Conservation (phyloP, 306 rosid genomes). For the Inga laurina region DNA sequence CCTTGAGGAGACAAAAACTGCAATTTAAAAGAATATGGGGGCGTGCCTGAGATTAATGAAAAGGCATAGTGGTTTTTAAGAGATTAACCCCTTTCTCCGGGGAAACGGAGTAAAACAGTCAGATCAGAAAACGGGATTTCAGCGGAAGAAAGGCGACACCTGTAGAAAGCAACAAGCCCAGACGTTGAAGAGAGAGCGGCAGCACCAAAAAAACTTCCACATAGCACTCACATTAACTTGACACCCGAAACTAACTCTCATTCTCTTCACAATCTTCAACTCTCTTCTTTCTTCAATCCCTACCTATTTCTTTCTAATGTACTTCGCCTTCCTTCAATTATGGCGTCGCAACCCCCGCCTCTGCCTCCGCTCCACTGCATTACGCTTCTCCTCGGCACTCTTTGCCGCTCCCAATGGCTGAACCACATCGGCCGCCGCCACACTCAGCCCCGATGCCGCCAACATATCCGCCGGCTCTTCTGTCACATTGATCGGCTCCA, state of each 20-base stretch:
- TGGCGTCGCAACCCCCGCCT: conserved; percentile 9
- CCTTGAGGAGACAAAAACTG: too few species aligned
- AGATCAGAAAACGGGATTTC: neutral
- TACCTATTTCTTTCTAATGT: too few species aligned
- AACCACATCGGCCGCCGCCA: conserved; percentile 26
- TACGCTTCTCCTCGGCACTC: conserved; percentile 30
- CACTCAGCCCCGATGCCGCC: neutral
- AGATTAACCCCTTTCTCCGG: too few species aligned
- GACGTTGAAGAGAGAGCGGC: neutral
- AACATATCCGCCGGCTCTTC: conserved; percentile 22
- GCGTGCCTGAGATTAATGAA: neutral
- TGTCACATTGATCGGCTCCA: conserved; percentile 37
- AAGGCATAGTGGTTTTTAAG: too few species aligned
- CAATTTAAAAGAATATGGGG: too few species aligned
- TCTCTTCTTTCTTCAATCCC: neutral
- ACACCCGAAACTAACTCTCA: conserved; percentile 15
- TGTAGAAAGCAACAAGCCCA: neutral
- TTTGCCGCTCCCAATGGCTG: conserved; percentile 30
- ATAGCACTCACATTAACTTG: neutral
- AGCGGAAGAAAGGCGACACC: neutral
- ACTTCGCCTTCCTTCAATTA: neutral
- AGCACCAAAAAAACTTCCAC: neutral
- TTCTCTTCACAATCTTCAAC: neutral
- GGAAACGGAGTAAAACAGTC: neutral
- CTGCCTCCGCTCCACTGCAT: conserved; percentile 34